These are phyloP conservation scores for Candida boleticola DNA, from an alignment of 805 yeast species.

Conservation along the genomic window DNA sequence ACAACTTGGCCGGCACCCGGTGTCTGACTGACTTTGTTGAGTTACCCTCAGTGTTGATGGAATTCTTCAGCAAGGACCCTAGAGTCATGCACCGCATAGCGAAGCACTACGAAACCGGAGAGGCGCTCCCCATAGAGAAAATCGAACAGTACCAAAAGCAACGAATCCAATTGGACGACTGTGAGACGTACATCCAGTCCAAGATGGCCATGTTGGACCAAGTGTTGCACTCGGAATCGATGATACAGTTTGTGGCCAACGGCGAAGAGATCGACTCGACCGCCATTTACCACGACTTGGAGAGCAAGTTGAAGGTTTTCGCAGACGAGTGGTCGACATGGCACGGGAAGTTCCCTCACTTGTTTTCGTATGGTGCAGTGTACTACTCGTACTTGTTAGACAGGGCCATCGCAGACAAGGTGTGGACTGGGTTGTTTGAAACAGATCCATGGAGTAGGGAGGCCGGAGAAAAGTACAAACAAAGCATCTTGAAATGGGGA, in stretches of 20 bases:
- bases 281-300: slow-evolving; percentile 63
- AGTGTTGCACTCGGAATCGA: slow-evolving; percentile 53
- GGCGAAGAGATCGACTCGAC: slow-evolving; percentile 50
- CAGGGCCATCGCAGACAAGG: slow-evolving; percentile 83
- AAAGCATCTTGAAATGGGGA: slow-evolving; percentile 84
- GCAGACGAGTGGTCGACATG: slow-evolving; percentile 73
- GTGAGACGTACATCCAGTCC: slow-evolving; percentile 83
- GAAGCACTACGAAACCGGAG: slow-evolving; percentile 64
- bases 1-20: slow-evolving; percentile 91
- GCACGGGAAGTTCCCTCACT: slow-evolving; percentile 94
- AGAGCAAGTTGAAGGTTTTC: slow-evolving; percentile 55
- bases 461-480: slow-evolving; percentile 75
- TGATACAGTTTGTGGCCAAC: slow-evolving; percentile 16
- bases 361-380: slow-evolving; percentile 90
- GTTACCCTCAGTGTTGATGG: slow-evolving; percentile 95
- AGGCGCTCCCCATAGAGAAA: slow-evolving; percentile 50
- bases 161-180: slow-evolving; percentile 52
- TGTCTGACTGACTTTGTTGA: slow-evolving; percentile 97
- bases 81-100: slow-evolving; percentile 75
- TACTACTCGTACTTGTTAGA: slow-evolving; percentile 91
- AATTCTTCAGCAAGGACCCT: slow-evolving; percentile 80
- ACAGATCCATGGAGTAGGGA: slow-evolving; percentile 65
- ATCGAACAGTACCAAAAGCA: slow-evolving; percentile 52
- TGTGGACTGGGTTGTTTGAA: slow-evolving; percentile 74
- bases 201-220: slow-evolving; percentile 91